Evolutionary conservation across 148 eudicot species (phyloP), one percentile per base, ranked within the genome.

Genomic region (Camellia granthamiana): DNA sequence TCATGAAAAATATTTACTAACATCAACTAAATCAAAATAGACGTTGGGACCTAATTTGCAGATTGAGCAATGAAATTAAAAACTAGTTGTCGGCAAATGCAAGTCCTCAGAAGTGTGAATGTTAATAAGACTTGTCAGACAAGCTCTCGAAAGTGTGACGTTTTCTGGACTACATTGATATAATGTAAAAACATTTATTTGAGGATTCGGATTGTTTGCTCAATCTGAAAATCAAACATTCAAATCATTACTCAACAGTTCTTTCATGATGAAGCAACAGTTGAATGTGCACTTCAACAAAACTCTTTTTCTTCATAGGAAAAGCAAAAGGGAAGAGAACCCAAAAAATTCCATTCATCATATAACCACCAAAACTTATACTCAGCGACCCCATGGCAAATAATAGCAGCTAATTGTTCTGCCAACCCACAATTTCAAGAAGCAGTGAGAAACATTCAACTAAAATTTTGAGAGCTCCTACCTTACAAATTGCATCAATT

Each of bases 401-500:
- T 72, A n/a, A 52, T 19, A 54, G 58, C 21, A 16, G 47, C 19
- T 10, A 13, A 12, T 66, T 12, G 1, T 30, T 38, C 70, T 41
- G 10, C 16, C 14, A 54, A 2, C 13, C 52, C 9, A 30, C 38
- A 51, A 21, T 15, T 38, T 72, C 41, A 46, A 54, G 21, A 63
- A 63, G 30, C 67, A 51, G 13, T 4, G 19, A 47, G 65, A 65
- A 78, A 78, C 18, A 7, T 78, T 61, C 73, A 54, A 21, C 18
- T 78, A 42, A 65, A 75, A 54, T 52, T 18, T 72, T 54, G 76
- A 66, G 69, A 72, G 65, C 62, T 75, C 86, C 76, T 87, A 90
- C 98, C 98, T 97, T 97, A 84, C 98, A 94, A 83, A 97, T 97
- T 70, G 99, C 99, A 85, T 97, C 99, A 82, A 97, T 92, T 88